Percentiles rank a stretch among this genome's conserved stretches.
Conservation (phyloP, 2,329 filamentous ascomycete species). For the Monilinia vaccinii-corymbosi region DNA sequence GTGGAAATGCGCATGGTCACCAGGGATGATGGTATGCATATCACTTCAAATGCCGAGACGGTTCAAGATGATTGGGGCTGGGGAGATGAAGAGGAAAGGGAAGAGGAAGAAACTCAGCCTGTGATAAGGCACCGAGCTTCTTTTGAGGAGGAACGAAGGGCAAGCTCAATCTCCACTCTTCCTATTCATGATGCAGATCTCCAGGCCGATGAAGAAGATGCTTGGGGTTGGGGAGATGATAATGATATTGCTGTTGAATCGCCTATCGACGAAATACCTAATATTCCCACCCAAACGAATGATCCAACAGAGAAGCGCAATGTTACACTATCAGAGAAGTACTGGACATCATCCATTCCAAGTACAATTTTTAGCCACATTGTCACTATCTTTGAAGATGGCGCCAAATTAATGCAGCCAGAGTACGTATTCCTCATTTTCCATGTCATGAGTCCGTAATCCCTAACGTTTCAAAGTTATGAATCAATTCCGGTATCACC, state of each 20-base stretch:
- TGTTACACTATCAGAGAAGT: slow-evolving; percentile 73
- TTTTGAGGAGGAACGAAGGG: slow-evolving; percentile 18
- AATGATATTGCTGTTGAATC: slow-evolving; percentile 37
- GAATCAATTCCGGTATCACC: slow-evolving; percentile 49
- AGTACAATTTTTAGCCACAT: slow-evolving; percentile 65
- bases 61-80: slow-evolving; percentile 62
- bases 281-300: background rate
- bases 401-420: slow-evolving; percentile 47
- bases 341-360: slow-evolving; percentile 81
- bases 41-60: slow-evolving; percentile 43
- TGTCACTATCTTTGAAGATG: slow-evolving; percentile 49
- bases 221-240: slow-evolving; percentile 79
- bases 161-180: background rate
- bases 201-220: slow-evolving; percentile 32
- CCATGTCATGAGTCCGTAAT: background rate
- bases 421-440: slow-evolving; percentile 29
- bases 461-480: slow-evolving; percentile 29
- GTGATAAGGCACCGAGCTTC: slow-evolving; percentile 19
- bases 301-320: slow-evolving; percentile 34
- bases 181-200: slow-evolving; percentile 24
- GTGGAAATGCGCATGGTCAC: slow-evolving; percentile 76
- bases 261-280: slow-evolving; percentile 17
- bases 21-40: slow-evolving; percentile 53
- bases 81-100: slow-evolving; percentile 59
- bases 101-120: slow-evolving; percentile 27